Evolutionary conservation across 305 asterid genomes (phyloP), one percentile per base, ranked within the genome.

Genomic region (Solanum hybrid): DNA sequence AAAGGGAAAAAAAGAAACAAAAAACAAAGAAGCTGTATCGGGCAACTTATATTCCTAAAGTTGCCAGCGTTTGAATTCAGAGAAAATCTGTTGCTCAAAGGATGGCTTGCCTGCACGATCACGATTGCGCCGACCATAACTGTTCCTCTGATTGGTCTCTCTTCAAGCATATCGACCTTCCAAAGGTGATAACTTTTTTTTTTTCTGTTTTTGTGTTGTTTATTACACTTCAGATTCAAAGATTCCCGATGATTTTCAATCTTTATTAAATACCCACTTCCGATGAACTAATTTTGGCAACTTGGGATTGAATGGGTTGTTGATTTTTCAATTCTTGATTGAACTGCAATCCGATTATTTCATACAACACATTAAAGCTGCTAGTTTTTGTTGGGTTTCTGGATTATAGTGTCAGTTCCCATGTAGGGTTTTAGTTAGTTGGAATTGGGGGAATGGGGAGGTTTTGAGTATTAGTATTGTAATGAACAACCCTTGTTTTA

Each of bases 81-180:
- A 60, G 71, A 60, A 20, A 82, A 46, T 34, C 34, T 8, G 38
- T 81, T 20, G 38, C 69, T 31, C 31, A 66, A 89, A 88, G 78
- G 76, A 97, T 97, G 99, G 96, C 99, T 12, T 97, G 99, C 92
- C 38, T 95, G 89, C 99, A 97, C 93, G 99, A 97, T 94, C 99
- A 97, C 95, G 95, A 97, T 93, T 97, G 99, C 95, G 98, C 94
- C 88, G 99, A 97, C 71, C 97, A 96, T 93, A 96, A 95, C 87
- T 96, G 99, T 91, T 97, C 99, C 80, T 87, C 99, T 78, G 96
- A 94, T 88, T 97, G 98, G 98, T 94, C 98, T 93, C 99, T 97
- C 85, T 96, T 95, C 96, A 94, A 96, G 90, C 97, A 95, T 90
- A 93, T 97, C 10, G 99, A 97, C 91, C 93, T 97, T 91, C 79